phyloP scores from a whole-genome alignment of 768 basidiomycete genomes.

The Tylopilus balloui region DNA sequence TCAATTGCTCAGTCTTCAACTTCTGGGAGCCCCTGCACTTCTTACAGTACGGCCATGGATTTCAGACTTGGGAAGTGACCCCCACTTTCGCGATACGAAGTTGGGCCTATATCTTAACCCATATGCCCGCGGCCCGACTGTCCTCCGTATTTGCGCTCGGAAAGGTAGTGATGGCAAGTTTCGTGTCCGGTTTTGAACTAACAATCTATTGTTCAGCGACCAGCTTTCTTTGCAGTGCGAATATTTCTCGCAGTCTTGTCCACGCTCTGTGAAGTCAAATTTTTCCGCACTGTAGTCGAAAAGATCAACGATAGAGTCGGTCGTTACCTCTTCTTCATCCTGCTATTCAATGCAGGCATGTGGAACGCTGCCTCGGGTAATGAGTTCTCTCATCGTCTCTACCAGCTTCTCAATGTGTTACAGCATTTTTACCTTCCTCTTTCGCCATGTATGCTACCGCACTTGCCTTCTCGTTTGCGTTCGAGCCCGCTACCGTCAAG shows the following conservation, averaged over 20 bases:
- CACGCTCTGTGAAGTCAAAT: conserved; percentile 70
- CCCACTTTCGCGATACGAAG: conserved; percentile 89
- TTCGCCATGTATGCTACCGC: conserved; percentile 90
- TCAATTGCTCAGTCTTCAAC: conserved; percentile 74
- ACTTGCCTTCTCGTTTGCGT: conserved; percentile 68
- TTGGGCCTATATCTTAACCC: conserved; percentile 88
- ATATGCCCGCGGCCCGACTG: conserved; percentile 62
- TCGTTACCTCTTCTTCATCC: conserved; percentile 87
- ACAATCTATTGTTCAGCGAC: conserved; percentile 50
- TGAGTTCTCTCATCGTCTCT: not conserved
- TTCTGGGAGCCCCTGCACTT: conserved; percentile 99
- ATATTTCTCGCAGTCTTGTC: conserved; percentile 72
- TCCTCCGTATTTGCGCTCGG: conserved; percentile 54
- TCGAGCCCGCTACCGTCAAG: conserved; percentile 51
- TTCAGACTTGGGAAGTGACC: conserved; percentile 98
- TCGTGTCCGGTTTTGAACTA: conserved; percentile 3
- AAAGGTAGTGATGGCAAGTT: conserved; percentile 52
- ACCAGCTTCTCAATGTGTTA: conserved; percentile 11
- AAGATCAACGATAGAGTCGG: conserved; percentile 86
- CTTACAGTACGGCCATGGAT: conserved; percentile 77
- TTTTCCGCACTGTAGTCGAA: conserved; percentile 78
- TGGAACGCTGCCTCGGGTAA: conserved; percentile 86
- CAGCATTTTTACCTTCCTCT: conserved; percentile 92
- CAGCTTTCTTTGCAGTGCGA: conserved; percentile 85
- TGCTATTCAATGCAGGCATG: conserved; percentile 87